Evolutionary conservation across 768 basidiomycete species (phyloP).

Genomic region (Leccinum sublutescens): DNA sequence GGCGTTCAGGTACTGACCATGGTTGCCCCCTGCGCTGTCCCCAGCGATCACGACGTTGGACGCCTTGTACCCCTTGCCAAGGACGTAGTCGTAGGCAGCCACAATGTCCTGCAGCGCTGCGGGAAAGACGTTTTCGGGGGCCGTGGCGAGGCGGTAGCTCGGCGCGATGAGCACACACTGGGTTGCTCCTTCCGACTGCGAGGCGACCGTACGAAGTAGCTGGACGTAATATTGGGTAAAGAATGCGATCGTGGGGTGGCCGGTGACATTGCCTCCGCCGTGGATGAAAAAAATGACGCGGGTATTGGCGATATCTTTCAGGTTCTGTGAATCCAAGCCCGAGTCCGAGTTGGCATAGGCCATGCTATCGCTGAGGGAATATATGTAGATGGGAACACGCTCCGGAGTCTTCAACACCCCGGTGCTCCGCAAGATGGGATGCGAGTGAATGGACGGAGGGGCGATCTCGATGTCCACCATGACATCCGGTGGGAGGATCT

Average conservation of each 20-base stretch:
- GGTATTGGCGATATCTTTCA: not conserved
- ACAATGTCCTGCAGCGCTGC: slow-evolving; percentile 23
- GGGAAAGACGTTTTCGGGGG: slow-evolving; percentile 24
- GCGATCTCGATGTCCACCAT: slow-evolving; percentile 17
- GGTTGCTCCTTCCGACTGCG: not conserved
- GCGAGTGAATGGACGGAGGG: slow-evolving; percentile 5
- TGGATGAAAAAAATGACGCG: slow-evolving; percentile 26
- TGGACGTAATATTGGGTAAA: slow-evolving; percentile 7
- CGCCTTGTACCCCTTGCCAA: slow-evolving; percentile 19
- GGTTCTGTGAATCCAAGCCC: not conserved
- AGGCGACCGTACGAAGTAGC: slow-evolving; percentile 12
- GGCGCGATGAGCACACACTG: slow-evolving; percentile 21
- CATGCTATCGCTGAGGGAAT: not conserved
- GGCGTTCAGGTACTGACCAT: slow-evolving; percentile 13
- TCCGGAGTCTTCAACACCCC: slow-evolving; percentile 13
- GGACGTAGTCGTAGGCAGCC: slow-evolving; percentile 28
- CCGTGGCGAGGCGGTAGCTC: slow-evolving; percentile 25
- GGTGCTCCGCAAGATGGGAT: not conserved
- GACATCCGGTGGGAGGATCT: slow-evolving; percentile 1
- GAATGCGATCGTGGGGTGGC: slow-evolving; percentile 7
- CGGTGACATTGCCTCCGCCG: slow-evolving; percentile 18
- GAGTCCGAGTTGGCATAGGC: not conserved
- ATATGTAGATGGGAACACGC: slow-evolving; percentile 22
- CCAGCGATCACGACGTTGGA: slow-evolving; percentile 23
- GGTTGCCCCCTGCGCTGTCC: slow-evolving; percentile 28